Evolutionary conservation across 164 flowering plant species (phyloP).

Genomic region (Platanus orientalis): DNA sequence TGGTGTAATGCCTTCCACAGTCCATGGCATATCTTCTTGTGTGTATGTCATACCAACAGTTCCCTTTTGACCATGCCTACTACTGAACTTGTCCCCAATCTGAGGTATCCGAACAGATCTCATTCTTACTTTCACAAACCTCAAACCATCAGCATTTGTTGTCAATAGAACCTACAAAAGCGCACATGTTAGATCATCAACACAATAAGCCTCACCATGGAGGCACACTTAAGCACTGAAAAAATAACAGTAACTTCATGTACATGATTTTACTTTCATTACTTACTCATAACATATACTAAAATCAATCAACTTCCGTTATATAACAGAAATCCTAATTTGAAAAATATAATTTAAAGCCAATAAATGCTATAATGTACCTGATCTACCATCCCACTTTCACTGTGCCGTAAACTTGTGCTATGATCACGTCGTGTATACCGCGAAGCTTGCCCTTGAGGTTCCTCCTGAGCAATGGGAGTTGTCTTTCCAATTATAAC

Average conservation of each 20-base stretch:
- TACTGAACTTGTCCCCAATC: constrained; percentile 96
- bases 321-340: not conserved
- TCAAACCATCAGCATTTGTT: constrained; percentile 94
- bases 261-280: not conserved
- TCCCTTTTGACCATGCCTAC: constrained; percentile 96
- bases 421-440: constrained; percentile 91
- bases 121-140: constrained; percentile 92
- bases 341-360: not conserved
- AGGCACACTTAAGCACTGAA: not conserved
- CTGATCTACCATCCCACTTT: constrained; percentile 95
- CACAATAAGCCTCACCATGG: not conserved
- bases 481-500: constrained; percentile 98
- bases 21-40: constrained; percentile 99
- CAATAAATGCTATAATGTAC: no score
- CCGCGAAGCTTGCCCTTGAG: constrained; percentile 76
- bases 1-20: constrained; percentile 83
- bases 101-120: constrained; percentile 94
- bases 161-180: constrained; percentile 71
- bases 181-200: not conserved
- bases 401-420: constrained; percentile 94
- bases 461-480: constrained; percentile 86
- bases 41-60: constrained; percentile 97
- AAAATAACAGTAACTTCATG: not conserved
- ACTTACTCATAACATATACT: not conserved
- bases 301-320: not conserved